Evolutionary conservation across 148 eudicot genomes (phyloP), one percentile per base, ranked within the genome.

Genomic region (Silene uniflora): DNA sequence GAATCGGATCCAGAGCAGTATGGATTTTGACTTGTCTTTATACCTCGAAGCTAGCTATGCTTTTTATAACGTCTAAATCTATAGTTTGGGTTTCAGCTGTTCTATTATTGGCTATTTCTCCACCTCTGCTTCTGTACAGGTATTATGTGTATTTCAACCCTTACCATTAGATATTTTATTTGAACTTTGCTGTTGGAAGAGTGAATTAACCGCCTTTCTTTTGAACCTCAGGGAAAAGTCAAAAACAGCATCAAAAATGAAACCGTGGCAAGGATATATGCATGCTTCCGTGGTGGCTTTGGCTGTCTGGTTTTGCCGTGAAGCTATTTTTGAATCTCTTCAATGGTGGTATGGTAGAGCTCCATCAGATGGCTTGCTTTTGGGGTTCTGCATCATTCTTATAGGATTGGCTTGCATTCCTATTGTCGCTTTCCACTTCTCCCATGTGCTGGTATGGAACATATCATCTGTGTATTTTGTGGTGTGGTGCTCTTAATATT

Each of bases 291-390:
- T 95, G 66, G 93, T 95, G 77, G 87, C 92, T 75, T 82, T 92
- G 77, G 90, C 98, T 60, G 93, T 95, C 62, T 95, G 97, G 98
- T 95, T 92, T 89, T 95, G 91, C 71, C 93, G 96, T 71, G 99
- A 95, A 80, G 85, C 99, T 71, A 89, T 95, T 77, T 95, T 95
- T 78, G 99, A 95, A 88, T 91, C 91, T 81, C 97, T 95, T 64
- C 99, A 89, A 73, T 95, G 99, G 97, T 90, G 97, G 97, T 73
- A 89, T 77, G 99, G 99, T 58, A 93, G 98, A 81, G 74, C 97
- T 77, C 94, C 99, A 67, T 85, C 98, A 69, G 99, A 89, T 83
- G 90, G 98, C 78, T 76, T 95, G 80, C 94, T 95, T 80, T 79
- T 92, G 89, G 99, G 99, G 58, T 89, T 83, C 81, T 95, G 98